Conservation (phyloP, 2,329 filamentous ascomycete genomes). For the Ploettnerulaceae sp. region DNA sequence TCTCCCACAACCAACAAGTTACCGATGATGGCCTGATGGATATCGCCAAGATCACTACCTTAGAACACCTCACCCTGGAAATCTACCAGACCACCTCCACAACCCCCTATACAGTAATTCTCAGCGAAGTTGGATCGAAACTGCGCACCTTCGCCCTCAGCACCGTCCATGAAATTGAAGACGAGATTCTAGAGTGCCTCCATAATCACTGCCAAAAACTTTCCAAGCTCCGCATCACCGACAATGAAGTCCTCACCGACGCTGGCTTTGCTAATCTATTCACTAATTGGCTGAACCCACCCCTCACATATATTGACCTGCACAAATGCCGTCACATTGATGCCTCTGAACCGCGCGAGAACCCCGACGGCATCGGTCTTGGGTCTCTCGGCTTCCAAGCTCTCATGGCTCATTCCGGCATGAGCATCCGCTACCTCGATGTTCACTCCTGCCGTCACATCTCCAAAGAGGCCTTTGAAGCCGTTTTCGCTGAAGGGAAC, state of each 20-base stretch:
- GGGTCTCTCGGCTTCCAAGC: slow-evolving; percentile 72
- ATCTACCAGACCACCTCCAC: slow-evolving; percentile 52
- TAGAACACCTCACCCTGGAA: slow-evolving; percentile 73
- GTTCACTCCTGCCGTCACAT: slow-evolving; percentile 85
- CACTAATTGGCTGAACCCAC: slow-evolving; percentile 67
- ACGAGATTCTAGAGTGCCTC: slow-evolving; percentile 65
- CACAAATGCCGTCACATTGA: slow-evolving; percentile 75
- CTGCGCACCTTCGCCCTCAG: slow-evolving; percentile 77
- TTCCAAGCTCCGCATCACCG: slow-evolving; percentile 73
- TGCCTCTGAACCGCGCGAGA: slow-evolving; percentile 60
- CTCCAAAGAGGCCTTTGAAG: slow-evolving; percentile 62
- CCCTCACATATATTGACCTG: slow-evolving; percentile 67
- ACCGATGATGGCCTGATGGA: slow-evolving; percentile 59
- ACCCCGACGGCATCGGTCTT: slow-evolving; percentile 63
- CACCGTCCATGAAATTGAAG: slow-evolving; percentile 60
- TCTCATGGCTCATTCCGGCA: slow-evolving; percentile 78
- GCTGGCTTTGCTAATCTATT: slow-evolving; percentile 69
- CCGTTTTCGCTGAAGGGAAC: slow-evolving; percentile 60
- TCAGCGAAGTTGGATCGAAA: slow-evolving; percentile 56
- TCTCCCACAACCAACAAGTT: slow-evolving; percentile 74
- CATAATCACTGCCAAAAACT: slow-evolving; percentile 64
- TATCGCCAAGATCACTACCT: slow-evolving; percentile 55
- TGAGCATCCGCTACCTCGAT: slow-evolving; percentile 61
- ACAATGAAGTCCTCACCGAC: slow-evolving; percentile 73
- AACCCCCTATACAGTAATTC: slow-evolving; percentile 53